phyloP scores from a whole-genome alignment of 2,329 filamentous ascomycete species.

The Alternaria gansuensis region DNA sequence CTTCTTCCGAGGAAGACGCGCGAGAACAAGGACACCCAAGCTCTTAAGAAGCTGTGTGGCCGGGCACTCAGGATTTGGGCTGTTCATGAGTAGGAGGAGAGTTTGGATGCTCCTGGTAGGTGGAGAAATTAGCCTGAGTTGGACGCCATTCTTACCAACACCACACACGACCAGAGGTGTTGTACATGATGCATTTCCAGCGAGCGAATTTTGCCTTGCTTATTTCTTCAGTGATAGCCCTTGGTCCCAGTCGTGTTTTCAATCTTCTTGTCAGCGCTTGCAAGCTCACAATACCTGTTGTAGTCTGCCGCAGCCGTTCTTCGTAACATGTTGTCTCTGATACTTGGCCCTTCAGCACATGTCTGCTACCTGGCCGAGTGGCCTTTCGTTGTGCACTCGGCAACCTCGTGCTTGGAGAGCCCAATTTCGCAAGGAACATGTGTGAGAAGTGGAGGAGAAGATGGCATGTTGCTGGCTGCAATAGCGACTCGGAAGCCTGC shows the following conservation, averaged over 20 bases:
- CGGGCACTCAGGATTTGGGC: conserved; percentile 10
- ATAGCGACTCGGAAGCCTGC: background rate
- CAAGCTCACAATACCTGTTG: too few relatives aligned
- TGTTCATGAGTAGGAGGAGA: background rate
- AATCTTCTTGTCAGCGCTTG: too few relatives aligned
- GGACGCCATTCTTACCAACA: background rate
- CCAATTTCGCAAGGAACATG: too few relatives aligned
- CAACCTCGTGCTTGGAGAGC: too few relatives aligned
- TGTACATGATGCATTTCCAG: background rate
- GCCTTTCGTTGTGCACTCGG: too few relatives aligned
- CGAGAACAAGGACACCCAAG: conserved; percentile 6
- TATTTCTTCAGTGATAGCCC: background rate
- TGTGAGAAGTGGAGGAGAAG: background rate
- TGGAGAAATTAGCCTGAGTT: background rate
- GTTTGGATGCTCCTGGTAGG: background rate
- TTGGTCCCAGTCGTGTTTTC: background rate
- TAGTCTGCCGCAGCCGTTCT: too few relatives aligned
- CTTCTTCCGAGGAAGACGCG: background rate
- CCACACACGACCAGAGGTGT: background rate
- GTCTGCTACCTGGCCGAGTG: too few relatives aligned
- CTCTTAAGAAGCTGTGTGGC: conserved; percentile 14
- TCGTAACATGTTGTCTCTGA: too few relatives aligned
- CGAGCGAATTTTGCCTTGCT: background rate
- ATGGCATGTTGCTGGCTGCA: background rate
- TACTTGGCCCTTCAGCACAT: too few relatives aligned